Conservation (phyloP, 345 rosid species). For the Arabidopsis arenosa region DNA sequence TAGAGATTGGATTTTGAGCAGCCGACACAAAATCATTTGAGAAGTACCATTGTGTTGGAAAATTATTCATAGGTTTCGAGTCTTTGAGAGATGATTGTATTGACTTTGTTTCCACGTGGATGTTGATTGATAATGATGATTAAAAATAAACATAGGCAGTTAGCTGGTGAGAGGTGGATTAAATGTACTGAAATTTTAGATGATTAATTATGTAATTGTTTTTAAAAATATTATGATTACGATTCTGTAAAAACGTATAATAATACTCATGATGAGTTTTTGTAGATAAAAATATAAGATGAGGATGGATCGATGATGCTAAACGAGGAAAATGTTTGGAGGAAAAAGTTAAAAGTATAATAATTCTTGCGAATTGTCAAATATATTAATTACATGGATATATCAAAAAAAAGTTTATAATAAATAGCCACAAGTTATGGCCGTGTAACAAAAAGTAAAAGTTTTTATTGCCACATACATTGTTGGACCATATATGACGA, state of each 20-base stretch:
- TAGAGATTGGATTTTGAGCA: constrained; percentile 28
- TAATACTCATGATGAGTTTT: no score
- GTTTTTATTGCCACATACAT: constrained; percentile 27
- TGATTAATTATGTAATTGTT: not conserved
- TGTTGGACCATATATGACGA: constrained; percentile 28
- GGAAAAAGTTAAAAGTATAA: not conserved
- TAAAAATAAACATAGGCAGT: constrained; percentile 14
- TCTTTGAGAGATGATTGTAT: constrained; percentile 25
- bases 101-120: constrained; percentile 38
- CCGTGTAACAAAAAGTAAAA: constrained; percentile 12
- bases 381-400: not conserved
- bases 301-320: constrained; percentile 16
- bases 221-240: not conserved
- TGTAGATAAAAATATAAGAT: not conserved
- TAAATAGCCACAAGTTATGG: constrained; percentile 28
- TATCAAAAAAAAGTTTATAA: constrained; percentile 10
- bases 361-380: constrained; percentile 18
- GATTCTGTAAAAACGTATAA: not conserved
- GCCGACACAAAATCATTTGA: constrained; percentile 42
- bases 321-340: constrained; percentile 19
- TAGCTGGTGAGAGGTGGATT: constrained; percentile 35
- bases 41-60: constrained; percentile 27
- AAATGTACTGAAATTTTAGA: constrained; percentile 15
- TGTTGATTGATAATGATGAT: constrained; percentile 1
- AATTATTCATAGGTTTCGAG: constrained; percentile 14